Percentiles rank a stretch among this genome's conserved stretches.
phyloP scores from a whole-genome alignment of 83 land plant species.

The Isoetes engelmannii region DNA sequence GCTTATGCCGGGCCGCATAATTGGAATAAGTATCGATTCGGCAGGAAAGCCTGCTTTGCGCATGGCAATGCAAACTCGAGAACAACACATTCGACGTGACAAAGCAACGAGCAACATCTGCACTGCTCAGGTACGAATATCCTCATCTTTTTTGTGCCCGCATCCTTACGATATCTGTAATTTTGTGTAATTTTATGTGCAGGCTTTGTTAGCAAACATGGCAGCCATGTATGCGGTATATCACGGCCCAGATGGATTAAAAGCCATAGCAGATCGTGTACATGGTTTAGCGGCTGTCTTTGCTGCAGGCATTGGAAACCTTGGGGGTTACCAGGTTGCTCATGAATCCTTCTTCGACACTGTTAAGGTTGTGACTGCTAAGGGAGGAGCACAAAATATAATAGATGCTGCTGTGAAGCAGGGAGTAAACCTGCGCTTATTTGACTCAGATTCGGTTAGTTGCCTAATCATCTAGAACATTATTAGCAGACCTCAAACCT shows the following conservation, averaged over 20 bases:
- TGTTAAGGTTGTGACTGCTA: conserved; percentile 66
- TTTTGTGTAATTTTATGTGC: conserved; percentile 6
- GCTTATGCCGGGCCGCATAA: conserved; percentile 94
- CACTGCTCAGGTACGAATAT: conserved; percentile 72
- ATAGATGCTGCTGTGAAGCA: conserved; percentile 48
- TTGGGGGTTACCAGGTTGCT: conserved; percentile 57
- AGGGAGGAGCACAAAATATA: conserved; percentile 51
- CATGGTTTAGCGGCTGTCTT: conserved; percentile 87
- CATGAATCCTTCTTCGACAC: conserved; percentile 93
- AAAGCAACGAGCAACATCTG: conserved; percentile 99
- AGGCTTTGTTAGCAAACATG: conserved; percentile 98
- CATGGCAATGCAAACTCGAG: conserved; percentile 99
- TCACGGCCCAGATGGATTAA: conserved; percentile 95
- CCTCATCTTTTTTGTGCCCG: not conserved
- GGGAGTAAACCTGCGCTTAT: conserved; percentile 72
- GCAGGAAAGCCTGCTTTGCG: conserved; percentile 86
- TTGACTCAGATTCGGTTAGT: conserved; percentile 68
- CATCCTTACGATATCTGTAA: conserved; percentile 1
- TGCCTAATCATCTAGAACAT: not conserved
- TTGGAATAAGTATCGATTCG: conserved; percentile 91
- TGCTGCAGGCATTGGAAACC: conserved; percentile 71
- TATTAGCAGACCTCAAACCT: not conserved
- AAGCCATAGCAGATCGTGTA: conserved; percentile 75
- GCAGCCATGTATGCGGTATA: conserved; percentile 98
- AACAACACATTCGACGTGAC: conserved; percentile 94